phyloP scores from a whole-genome alignment of 352 stramenopile species.

The Globisporangium nunn region DNA sequence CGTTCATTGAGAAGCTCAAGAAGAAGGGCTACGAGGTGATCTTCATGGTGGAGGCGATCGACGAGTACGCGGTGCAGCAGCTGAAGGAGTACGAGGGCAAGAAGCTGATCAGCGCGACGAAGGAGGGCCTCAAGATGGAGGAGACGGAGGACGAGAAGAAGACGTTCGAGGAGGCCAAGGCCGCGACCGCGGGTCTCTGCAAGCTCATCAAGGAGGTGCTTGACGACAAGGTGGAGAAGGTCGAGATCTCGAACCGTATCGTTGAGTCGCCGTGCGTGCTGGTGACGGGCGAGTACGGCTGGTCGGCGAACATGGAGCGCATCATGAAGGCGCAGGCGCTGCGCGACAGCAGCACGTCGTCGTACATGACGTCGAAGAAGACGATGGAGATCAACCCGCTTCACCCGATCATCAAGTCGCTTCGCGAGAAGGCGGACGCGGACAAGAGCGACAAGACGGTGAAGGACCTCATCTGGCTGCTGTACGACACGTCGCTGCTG shows the following conservation, averaged over 20 bases:
- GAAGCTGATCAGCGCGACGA: constrained; percentile 98
- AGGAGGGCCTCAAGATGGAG: constrained; percentile 96
- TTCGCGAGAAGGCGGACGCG: constrained; percentile 97
- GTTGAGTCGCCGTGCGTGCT: constrained; percentile 98
- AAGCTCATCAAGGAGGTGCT: constrained; percentile 99
- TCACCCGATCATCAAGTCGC: constrained; percentile 98
- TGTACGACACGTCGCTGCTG: constrained; percentile 99
- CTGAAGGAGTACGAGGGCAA: constrained; percentile 99
- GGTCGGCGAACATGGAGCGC: constrained; percentile 99
- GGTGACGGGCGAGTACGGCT: constrained; percentile 99
- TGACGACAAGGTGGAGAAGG: constrained; percentile 99
- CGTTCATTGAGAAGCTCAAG: constrained; percentile 99
- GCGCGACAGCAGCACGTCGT: constrained; percentile 93
- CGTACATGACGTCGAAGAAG: constrained; percentile 99
- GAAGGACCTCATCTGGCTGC: constrained; percentile 99
- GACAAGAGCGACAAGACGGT: constrained; percentile 99
- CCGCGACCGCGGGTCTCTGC: constrained; percentile 95
- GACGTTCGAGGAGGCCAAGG: constrained; percentile 98
- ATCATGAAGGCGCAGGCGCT: constrained; percentile 99
- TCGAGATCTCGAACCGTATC: constrained; percentile 98
- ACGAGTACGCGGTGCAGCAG: constrained; percentile 99
- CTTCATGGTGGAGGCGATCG: constrained; percentile 99
- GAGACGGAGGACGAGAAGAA: constrained; percentile 98
- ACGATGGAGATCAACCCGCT: constrained; percentile 99
- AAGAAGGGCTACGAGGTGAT: constrained; percentile 99